These are phyloP conservation scores for Tubosaeta brunneosetosa DNA, from an alignment of 768 basidiomycete genomes.

Conservation along the genomic window DNA sequence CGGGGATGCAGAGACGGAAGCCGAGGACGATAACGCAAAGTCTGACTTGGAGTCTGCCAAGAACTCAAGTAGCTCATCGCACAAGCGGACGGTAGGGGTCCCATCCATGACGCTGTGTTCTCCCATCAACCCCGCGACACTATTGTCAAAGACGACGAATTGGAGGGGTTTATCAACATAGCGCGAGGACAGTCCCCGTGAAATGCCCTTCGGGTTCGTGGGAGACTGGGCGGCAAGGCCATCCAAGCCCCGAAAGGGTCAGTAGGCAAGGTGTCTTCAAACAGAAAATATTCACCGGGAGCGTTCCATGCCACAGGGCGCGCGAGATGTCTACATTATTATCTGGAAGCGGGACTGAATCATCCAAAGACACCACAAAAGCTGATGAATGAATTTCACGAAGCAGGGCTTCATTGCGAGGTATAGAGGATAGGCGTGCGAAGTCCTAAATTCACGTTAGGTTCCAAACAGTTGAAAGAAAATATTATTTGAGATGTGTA, in stretches of 20 bases:
- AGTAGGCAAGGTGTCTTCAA: not conserved
- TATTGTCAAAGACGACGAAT: constrained; percentile 82
- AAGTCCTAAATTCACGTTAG: constrained; percentile 48
- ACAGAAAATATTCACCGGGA: constrained; percentile 31
- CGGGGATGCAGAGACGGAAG: constrained; percentile 30
- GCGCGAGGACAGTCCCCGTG: constrained; percentile 60
- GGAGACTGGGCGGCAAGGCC: constrained; percentile 7
- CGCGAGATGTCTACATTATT: constrained; percentile 59
- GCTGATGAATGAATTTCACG: constrained; percentile 80
- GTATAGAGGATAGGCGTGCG: constrained; percentile 50
- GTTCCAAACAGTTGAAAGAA: not conserved
- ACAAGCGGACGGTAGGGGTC: constrained; percentile 71
- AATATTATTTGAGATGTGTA: constrained; percentile 23
- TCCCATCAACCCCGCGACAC: constrained; percentile 81
- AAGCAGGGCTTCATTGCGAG: constrained; percentile 61
- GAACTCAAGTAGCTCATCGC: constrained; percentile 61
- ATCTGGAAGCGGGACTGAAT: constrained; percentile 41
- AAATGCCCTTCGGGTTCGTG: constrained; percentile 22
- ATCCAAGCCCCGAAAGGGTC: not conserved
- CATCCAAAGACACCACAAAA: constrained; percentile 78
- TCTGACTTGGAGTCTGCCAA: constrained; percentile 62
- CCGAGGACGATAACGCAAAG: constrained; percentile 39
- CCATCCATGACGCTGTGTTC: constrained; percentile 94
- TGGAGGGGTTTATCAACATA: constrained; percentile 91
- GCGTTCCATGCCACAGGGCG: constrained; percentile 76